Evolutionary conservation across 1,284 basidiomycete species (phyloP).

Genomic region (Paramarasmius palmivorus): DNA sequence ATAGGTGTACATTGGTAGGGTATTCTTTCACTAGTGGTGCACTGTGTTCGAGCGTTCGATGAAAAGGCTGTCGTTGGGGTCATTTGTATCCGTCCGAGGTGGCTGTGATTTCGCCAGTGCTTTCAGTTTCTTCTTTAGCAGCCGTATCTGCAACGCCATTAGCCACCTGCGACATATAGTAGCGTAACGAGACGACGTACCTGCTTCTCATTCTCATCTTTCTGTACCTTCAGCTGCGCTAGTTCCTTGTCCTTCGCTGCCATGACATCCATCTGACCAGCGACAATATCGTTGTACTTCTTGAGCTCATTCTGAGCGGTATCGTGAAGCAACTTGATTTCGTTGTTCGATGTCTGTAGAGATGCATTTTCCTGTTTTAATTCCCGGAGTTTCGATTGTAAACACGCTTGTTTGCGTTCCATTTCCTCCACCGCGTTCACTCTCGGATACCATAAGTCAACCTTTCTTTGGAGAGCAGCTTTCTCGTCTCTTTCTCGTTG

Average conservation of each 20-base stretch:
- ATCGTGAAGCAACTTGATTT: not conserved
- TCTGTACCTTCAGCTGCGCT: not conserved
- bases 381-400: conserved; percentile 8
- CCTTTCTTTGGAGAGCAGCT: conserved; percentile 8
- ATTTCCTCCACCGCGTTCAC: not conserved
- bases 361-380: not conserved
- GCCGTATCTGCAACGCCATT: not conserved
- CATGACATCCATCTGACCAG: not conserved
- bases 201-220: conserved; percentile 2
- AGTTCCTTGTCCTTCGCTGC: conserved; percentile 6
- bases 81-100: not conserved
- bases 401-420: not conserved
- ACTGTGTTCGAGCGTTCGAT: not conserved
- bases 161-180: not conserved
- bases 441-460: conserved; percentile 10
- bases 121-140: conserved; percentile 10
- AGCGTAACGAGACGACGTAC: conserved; percentile 1
- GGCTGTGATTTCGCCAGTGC: not conserved
- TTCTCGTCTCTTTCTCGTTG: conserved; percentile 14
- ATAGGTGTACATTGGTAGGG: too few relatives aligned
- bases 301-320: not conserved
- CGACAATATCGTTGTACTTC: not conserved
- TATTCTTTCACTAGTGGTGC: too few relatives aligned
- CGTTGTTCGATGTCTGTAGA: not conserved
- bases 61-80: not conserved